phyloP scores from a whole-genome alignment of 73 alveolate genomes.

The Paramecium sonneborni region DNA sequence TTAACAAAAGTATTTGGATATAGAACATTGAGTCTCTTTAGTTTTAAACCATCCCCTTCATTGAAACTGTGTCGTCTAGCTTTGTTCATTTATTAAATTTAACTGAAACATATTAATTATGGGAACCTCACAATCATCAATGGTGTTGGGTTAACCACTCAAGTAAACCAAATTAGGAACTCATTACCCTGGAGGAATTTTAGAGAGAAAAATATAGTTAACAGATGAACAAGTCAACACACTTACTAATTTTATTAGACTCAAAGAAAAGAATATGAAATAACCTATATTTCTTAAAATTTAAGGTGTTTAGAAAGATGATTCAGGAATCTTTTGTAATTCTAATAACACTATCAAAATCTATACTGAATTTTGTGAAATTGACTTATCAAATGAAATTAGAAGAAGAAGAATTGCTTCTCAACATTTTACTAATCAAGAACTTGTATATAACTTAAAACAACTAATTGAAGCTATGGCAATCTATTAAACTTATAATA shows the following conservation, averaged over 20 bases:
- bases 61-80: neutral
- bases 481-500: neutral
- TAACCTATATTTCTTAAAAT: neutral
- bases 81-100: slow-evolving; percentile 12
- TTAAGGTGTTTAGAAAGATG: neutral
- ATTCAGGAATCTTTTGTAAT: neutral
- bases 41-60: slow-evolving; percentile 36
- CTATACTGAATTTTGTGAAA: neutral
- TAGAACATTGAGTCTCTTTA: slow-evolving; percentile 14
- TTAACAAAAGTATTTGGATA: neutral
- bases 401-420: neutral
- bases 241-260: neutral
- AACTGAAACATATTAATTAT: neutral
- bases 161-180: neutral
- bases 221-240: neutral
- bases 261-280: neutral
- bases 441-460: neutral
- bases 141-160: neutral
- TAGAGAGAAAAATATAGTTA: neutral
- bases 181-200: neutral
- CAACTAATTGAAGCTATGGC: slow-evolving; percentile 11
- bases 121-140: slow-evolving; percentile 7
- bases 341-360: neutral
- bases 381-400: neutral
- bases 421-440: neutral